phyloP scores from a whole-genome alignment of 768 basidiomycete genomes.

The Chalciporus sphaerocephalus region DNA sequence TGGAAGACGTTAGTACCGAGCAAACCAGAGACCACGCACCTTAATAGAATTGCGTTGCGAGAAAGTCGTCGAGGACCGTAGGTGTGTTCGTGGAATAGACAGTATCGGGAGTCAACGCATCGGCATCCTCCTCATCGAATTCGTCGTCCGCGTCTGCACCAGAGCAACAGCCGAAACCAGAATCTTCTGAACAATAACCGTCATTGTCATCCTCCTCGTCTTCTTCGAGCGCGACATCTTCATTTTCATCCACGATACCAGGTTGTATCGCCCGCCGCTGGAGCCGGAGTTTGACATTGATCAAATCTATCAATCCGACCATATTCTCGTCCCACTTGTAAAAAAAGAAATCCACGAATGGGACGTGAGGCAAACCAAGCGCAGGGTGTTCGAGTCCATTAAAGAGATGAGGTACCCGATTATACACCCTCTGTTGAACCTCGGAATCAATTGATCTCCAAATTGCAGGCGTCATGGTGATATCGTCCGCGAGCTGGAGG shows the following conservation, averaged over 20 bases:
- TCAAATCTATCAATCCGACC: conserved; percentile 12
- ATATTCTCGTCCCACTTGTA: conserved; percentile 21
- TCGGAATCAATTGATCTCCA: conserved; percentile 13
- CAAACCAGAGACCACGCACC: conserved; percentile 4
- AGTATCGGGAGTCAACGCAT: neutral
- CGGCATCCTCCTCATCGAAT: neutral
- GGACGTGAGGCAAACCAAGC: conserved; percentile 2
- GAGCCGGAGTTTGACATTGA: neutral
- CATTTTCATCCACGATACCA: neutral
- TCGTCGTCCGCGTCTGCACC: neutral
- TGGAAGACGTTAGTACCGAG: neutral
- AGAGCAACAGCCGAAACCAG: neutral
- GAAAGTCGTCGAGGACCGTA: neutral
- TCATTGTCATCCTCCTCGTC: neutral
- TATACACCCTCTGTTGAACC: conserved; percentile 1
- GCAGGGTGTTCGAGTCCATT: neutral
- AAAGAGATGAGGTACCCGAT: conserved; percentile 3
- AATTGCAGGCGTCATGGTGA: neutral
- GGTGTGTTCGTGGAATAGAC: neutral
- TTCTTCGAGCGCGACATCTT: neutral
- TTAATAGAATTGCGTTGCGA: neutral
- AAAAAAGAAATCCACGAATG: conserved; percentile 11
- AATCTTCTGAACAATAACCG: neutral
- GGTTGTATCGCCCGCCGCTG: neutral
- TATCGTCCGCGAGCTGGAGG: conserved; percentile 1